Base-by-base conservation (phyloP, 352 stramenopile species). In the Phytophthora meadii region DNA sequence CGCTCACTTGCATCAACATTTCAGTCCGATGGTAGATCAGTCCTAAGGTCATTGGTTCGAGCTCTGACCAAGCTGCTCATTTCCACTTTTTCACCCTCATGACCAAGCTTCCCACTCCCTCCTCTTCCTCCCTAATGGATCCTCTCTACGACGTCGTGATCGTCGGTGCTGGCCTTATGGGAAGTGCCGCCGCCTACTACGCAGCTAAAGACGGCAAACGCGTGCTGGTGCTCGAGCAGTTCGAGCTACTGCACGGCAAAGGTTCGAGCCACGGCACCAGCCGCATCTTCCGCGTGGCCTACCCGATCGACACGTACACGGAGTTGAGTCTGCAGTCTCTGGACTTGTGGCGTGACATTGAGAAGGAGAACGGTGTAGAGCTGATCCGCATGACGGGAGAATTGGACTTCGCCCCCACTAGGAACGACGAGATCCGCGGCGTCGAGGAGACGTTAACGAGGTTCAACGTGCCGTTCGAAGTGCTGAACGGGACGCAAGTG, bases 281-380 rank as follows among this genome's bases (percentile, higher is more conserved):
- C 34, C 81, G 87, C 51, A 91, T 97, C 64, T 92, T 91, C 67
- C 83, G 87, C n/a, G 76, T 91, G 17, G 89, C 82, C 10, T 97
- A 97, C 58, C 77, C 83, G 41, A 77, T 89, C 50, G 68, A 72
- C 27, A 62, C 70, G 28, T 95, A 95, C 79, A 88, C 90, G 15
- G 72, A 76, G 34, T 76, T 92, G 54, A 87, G 88, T 59, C 61
- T 90, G 34, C 66, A 76, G 36, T 89, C 79, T 27, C 75, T 90
- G 7, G 47, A 72, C n/a, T 63, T 87, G 68, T 92, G 83, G 79
- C 70, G 68, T n/a, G 68, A 68, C 37, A 77, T 90, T 44, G 81
- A 84, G 56, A 59, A 74, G 28, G 54, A 71, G 15, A 65, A 61
- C 4, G 74, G 54, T 34, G 61, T 76, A 15, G 54, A 72, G 45